Conservation (phyloP, 225 moss, liverwort and hornwort genomes). For the Ulota crispa region DNA sequence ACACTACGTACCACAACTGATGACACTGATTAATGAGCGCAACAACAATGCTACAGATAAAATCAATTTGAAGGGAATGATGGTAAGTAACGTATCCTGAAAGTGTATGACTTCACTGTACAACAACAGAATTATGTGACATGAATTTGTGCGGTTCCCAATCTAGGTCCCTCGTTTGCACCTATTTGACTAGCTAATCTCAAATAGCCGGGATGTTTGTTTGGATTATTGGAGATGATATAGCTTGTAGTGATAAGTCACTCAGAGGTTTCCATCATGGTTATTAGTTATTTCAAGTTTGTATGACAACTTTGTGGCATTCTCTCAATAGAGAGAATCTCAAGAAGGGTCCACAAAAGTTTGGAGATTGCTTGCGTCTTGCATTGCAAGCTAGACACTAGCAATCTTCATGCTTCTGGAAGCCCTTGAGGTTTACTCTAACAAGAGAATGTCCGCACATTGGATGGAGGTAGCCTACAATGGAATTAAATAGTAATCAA, state of each 20-base stretch:
- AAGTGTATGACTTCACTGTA: neutral
- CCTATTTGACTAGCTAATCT: neutral
- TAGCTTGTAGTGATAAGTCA: neutral
- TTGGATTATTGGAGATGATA: neutral
- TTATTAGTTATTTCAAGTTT: neutral
- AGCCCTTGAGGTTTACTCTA: neutral
- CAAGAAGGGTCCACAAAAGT: neutral
- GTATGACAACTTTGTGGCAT: neutral
- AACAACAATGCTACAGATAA: slow-evolving; percentile 29
- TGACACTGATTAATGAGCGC: slow-evolving; percentile 36
- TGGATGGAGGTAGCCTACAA: neutral
- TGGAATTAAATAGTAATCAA: neutral
- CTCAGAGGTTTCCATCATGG: neutral
- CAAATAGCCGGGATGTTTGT: neutral
- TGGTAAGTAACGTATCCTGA: slow-evolving; percentile 37
- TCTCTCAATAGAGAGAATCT: neutral
- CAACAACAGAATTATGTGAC: neutral
- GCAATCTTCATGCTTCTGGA: neutral
- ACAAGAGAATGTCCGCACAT: neutral
- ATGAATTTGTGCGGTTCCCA: neutral
- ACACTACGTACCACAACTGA: slow-evolving; percentile 74
- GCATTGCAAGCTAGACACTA: neutral
- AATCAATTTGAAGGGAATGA: slow-evolving; percentile 73
- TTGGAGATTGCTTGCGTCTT: neutral
- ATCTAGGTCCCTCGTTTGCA: neutral